Evolutionary conservation across 129 eudicot species (phyloP).

Genomic region (Glebionis coronaria): DNA sequence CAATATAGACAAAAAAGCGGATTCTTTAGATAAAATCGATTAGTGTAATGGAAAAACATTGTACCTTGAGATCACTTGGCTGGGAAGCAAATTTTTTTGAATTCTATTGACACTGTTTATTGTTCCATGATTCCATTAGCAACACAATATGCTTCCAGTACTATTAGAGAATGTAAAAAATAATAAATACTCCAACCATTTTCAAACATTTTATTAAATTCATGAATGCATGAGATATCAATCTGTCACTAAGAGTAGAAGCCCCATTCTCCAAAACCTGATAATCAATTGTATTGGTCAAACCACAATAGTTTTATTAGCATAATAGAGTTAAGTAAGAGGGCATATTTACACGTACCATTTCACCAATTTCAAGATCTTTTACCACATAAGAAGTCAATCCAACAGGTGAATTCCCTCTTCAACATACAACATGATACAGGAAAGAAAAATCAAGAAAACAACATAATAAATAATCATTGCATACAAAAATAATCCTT

Average conservation of each 20-base stretch:
- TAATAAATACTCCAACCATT: constrained; percentile 74
- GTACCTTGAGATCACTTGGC: too few relatives aligned
- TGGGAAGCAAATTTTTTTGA: too few relatives aligned
- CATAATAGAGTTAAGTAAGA: background rate
- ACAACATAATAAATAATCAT: too few relatives aligned
- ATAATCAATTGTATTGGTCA: constrained; percentile 3
- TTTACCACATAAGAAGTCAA: constrained; percentile 92
- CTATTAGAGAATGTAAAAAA: background rate
- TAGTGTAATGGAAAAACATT: too few relatives aligned
- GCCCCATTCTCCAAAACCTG: constrained; percentile 99
- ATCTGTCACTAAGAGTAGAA: constrained; percentile 86
- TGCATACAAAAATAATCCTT: too few relatives aligned
- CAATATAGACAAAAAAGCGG: too few relatives aligned
- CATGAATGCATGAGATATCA: constrained; percentile 99
- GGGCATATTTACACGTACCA: constrained; percentile 45
- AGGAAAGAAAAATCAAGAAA: too few relatives aligned
- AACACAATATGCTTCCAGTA: too few relatives aligned
- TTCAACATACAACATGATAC: too few relatives aligned
- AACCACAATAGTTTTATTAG: background rate
- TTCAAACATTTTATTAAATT: constrained; percentile 95
- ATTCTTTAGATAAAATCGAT: too few relatives aligned
- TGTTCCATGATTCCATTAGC: too few relatives aligned
- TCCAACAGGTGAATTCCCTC: constrained; percentile 99
- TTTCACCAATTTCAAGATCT: constrained; percentile 99
- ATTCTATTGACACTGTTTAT: too few relatives aligned